Percentiles rank a stretch among this genome's conserved stretches.
phyloP scores from a whole-genome alignment of 805 yeast genomes.

The Komagataella populi region DNA sequence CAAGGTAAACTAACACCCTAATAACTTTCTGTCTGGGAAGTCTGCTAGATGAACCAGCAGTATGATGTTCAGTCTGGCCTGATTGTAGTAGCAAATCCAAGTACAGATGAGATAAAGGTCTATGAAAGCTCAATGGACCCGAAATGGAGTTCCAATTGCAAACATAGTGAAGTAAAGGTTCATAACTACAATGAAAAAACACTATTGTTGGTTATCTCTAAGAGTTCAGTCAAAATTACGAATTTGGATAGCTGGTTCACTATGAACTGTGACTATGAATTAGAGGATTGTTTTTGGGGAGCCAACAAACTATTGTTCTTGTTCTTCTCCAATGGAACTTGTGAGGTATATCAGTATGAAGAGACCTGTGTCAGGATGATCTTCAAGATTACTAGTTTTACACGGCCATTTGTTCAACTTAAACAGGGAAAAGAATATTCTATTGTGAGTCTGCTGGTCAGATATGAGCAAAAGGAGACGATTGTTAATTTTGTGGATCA shows the following conservation, averaged over 20 bases:
- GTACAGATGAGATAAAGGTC: not conserved
- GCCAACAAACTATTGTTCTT: not conserved
- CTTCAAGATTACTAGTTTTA: not conserved
- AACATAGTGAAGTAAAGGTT: not conserved
- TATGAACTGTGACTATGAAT: not conserved
- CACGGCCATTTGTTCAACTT: not conserved
- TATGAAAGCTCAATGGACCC: not conserved
- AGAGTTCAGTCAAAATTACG: not conserved
- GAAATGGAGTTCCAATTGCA: not conserved
- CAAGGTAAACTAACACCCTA: too few species aligned
- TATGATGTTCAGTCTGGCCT: not conserved
- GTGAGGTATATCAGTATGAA: not conserved
- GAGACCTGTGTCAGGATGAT: not conserved
- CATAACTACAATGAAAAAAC: not conserved
- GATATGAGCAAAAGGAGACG: not conserved
- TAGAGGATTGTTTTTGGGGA: not conserved
- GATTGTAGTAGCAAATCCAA: not conserved
- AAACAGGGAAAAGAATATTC: not conserved
- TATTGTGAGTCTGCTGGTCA: not conserved
- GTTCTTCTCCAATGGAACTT: not conserved
- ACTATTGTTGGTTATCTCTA: not conserved
- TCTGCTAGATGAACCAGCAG: not conserved
- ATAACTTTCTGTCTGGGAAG: not conserved
- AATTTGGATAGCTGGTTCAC: not conserved
- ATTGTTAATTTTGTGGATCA: not conserved